Conservation (phyloP, 371 early-diverging fungal genomes). For the Zopfochytrium polystomum region DNA sequence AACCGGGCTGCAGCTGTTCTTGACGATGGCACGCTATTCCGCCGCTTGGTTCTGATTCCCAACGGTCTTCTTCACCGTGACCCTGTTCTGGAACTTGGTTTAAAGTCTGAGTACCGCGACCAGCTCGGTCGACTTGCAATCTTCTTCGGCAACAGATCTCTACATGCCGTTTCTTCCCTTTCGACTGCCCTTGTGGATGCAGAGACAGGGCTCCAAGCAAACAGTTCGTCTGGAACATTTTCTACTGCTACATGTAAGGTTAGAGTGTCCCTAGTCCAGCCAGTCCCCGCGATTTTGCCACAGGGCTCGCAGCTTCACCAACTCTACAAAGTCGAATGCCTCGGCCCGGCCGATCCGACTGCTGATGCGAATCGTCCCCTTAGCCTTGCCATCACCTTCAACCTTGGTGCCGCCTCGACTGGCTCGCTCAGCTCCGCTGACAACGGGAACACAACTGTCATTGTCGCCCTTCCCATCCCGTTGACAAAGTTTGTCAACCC, state of each 20-base stretch:
- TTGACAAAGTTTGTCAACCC: slow-evolving; percentile 86
- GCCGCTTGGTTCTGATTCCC: slow-evolving; percentile 27
- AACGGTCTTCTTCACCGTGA: slow-evolving; percentile 93
- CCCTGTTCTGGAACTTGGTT: slow-evolving; percentile 74
- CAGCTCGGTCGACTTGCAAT: slow-evolving; percentile 82
- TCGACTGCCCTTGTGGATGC: slow-evolving; percentile 3
- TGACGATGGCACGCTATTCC: slow-evolving; percentile 27
- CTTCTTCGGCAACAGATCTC: slow-evolving; percentile 83
- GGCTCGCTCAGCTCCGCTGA: slow-evolving; percentile 22
- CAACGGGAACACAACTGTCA: slow-evolving; percentile 9
- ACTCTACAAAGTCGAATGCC: slow-evolving; percentile 58
- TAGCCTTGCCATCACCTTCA: slow-evolving; percentile 44
- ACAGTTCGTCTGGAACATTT: slow-evolving; percentile 33
- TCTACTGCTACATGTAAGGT: slow-evolving; percentile 19
- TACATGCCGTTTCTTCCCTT: slow-evolving; percentile 47
- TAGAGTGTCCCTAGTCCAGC: slow-evolving; percentile 47
- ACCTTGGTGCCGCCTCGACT: slow-evolving; percentile 45
- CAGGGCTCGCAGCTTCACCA: slow-evolving; percentile 74
- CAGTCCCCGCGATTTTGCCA: slow-evolving; percentile 50
- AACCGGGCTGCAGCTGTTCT: slow-evolving; percentile 10
- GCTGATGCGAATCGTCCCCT: slow-evolving; percentile 5
- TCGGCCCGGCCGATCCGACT: slow-evolving; percentile 14
- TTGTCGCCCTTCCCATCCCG: slow-evolving; percentile 63
- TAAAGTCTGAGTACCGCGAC: slow-evolving; percentile 85
- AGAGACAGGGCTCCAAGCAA: slow-evolving; percentile 32